Base-by-base conservation (phyloP, 2,329 filamentous ascomycete species). In the Cladophialophora carrionii region DNA sequence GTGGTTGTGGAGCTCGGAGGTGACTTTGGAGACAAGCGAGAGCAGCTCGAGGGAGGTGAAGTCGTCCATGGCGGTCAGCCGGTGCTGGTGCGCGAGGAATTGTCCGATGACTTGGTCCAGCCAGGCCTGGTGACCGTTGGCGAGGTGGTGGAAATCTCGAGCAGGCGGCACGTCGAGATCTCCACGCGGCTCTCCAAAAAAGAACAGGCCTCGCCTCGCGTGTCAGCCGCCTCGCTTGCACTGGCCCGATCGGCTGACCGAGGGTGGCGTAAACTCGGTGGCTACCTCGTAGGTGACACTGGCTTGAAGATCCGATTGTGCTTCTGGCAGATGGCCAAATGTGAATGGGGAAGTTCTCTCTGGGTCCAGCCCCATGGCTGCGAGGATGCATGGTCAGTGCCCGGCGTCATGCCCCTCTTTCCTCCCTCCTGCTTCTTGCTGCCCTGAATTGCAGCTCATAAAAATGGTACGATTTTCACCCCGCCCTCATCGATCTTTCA, bases 1-100 rank as follows among this genome's bases (percentile, higher is more conserved):
- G 79, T 99, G 91, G 75, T 99, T 99, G 73, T 96, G 90, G 60
- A 99, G 84, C 78, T 99, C 95, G 20, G 90, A 94, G 14, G 92
- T 92, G 72, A 99, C 92, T 78, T 94, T 96, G 57, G 92, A 95
- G 63, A 98, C 92, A 74, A 99, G 88, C 73, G 93, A 96, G 61
- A 99, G 85, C 67, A 96, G 84, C 83, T 99, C 95, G 75, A 99
- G 88, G 72, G 91, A 90, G 77, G 91, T 87, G 71, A 99, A 85
- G 75, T 97, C 94, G 76, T 96, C 92, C 92, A 97, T 96, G 57
- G 53, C 20, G 31, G 14, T 29, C 29, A 58, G 26, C 29, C 29
- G 37, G 37, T 43, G 37, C 37, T 4, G n/a, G 37, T 43, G 17
- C 37, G 17, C 17, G 37, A 43, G 37, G 12, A 24, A 43, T 4